Base-by-base conservation (phyloP, 2,329 filamentous ascomycete species). In the Colletotrichum ledebouriae region DNA sequence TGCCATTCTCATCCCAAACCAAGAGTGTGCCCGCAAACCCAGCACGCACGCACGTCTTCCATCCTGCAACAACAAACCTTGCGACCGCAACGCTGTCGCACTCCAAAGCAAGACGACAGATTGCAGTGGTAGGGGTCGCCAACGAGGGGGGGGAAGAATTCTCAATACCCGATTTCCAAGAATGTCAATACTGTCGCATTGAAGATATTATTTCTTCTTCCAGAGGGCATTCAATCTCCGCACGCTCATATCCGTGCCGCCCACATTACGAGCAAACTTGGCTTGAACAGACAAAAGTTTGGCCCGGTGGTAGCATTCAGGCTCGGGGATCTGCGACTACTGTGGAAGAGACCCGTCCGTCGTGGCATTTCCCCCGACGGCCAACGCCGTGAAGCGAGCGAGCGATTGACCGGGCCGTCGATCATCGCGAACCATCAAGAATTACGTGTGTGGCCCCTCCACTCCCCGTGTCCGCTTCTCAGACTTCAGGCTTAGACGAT, bases 241-340 rank as follows among this genome's bases (percentile, higher is more conserved):
- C 34, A 11, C 55, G 65, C 60, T 59, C 65, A 59, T 65, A 50
- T 68, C 64, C 59, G 59, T 44, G 44, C n/a, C 39, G 55, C 60
- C 60, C 55, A 65, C 22, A 39, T 56, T 11, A 34, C 60, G 53
- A 47, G 12, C 17, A 5, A 20, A 39, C 20, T 22, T 22, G 34
- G 33, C 25, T 7, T 25, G 44, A 12, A 33, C 4, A 34, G 5
- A 15, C 6, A 12, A 65, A 68, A 68, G 50, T 55, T 34, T 59
- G 61, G 44, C 25, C 52, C 22, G 29, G 41, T 46, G 29, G 46
- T 59, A 20, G 15, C 41, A 59, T 47, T 64, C 53, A 42, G 58
- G 58, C 41, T 12, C 58, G 63, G 59, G 39, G 59, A 67, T 63
- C 58, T 61, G 49, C 58, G 34, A 49, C 49, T 34, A 55, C 25